phyloP scores from a whole-genome alignment of 176 grass and related monocot genomes.

The Triticum aestivum region IWGSC_CS_RefSeq_v2.1 NC_057795.1:595392245-595392744 shows the following conservation, averaged over 20 bases:
- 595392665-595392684: not conserved
- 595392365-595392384: conserved; percentile 46
- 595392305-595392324: not conserved
- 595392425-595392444: not conserved
- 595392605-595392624: not conserved
- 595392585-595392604: not conserved
- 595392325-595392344: conserved; percentile 50
- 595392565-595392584: not conserved
- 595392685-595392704: conserved; percentile 50
- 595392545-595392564: conserved; percentile 53
- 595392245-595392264: conserved; percentile 65
- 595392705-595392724: conserved; percentile 51
- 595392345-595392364: conserved; percentile 46
- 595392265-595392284: not conserved
- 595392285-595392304: not conserved
- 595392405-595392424: not conserved
- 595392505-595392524: conserved; percentile 57
- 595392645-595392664: not conserved
- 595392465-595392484: not conserved
- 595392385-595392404: conserved; percentile 47
- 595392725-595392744: conserved; percentile 44
- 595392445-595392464: not conserved
- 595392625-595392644: not conserved
- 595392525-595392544: conserved; percentile 35
- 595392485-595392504: conserved; percentile 74